These are phyloP conservation scores for Oemleria cerasiformis DNA, from an alignment of 306 rosid species.

Conservation along the genomic window DNA sequence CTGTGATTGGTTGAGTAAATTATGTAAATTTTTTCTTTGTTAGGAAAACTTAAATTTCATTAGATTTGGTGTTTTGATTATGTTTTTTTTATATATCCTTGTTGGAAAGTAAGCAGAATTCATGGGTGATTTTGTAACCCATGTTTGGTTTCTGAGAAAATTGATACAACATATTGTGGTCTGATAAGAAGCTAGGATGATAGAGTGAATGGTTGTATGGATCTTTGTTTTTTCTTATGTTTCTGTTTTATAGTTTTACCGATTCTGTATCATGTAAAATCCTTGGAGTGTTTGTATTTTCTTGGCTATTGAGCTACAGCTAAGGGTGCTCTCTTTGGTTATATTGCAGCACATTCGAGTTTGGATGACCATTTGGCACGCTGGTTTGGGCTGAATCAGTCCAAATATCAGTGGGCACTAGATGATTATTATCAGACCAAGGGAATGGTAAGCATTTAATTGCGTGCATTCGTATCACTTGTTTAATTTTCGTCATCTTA, in stretches of 20 bases:
- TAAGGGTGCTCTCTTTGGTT: not conserved
- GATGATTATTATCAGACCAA: constrained; percentile 93
- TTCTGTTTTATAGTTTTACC: not conserved
- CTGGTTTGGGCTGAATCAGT: constrained; percentile 97
- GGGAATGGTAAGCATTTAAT: constrained; percentile 67
- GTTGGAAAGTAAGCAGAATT: not conserved
- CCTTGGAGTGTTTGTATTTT: not conserved
- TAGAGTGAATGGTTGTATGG: not conserved
- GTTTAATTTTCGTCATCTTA: not conserved
- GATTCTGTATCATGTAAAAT: not conserved
- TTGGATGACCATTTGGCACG: constrained; percentile 97
- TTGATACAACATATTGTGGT: not conserved
- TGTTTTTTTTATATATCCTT: not conserved
- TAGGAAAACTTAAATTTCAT: not conserved
- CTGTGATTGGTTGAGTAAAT: constrained; percentile 8
- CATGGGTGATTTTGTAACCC: not conserved
- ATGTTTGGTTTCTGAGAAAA: not conserved
- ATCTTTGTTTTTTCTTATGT: no score
- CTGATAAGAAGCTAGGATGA: no score
- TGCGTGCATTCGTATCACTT: not conserved
- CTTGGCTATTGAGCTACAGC: not conserved
- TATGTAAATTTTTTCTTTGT: not conserved
- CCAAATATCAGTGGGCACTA: constrained; percentile 98
- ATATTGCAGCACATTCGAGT: constrained; percentile 79
- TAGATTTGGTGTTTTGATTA: not conserved